These are phyloP conservation scores for Chlamydomonas sphaeroides DNA, from an alignment of 139 green algal species.

Conservation along the genomic window DNA sequence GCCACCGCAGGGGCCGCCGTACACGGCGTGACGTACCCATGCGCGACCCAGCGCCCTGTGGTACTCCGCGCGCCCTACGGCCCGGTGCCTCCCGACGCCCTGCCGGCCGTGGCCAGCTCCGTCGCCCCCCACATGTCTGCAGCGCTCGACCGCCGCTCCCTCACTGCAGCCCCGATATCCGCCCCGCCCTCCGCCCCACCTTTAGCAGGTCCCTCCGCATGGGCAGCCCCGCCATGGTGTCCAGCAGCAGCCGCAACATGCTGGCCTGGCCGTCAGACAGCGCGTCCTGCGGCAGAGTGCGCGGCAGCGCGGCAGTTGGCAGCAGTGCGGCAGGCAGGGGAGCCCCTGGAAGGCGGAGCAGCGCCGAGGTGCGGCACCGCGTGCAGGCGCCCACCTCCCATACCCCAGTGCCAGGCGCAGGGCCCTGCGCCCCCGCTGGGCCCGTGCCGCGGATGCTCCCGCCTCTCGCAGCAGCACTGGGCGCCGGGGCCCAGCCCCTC, in stretches of 20 bases:
- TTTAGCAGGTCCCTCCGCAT: constrained; percentile 28
- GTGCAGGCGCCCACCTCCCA: no score
- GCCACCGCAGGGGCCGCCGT: no score
- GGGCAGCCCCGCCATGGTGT: constrained; percentile 9
- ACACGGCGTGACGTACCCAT: background rate
- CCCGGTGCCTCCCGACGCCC: background rate
- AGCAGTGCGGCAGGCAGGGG: background rate
- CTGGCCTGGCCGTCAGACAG: constrained; percentile 6
- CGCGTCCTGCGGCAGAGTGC: constrained; percentile 18
- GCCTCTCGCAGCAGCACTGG: no score
- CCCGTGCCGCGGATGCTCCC: no score
- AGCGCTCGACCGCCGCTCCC: background rate
- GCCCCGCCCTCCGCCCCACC: background rate
- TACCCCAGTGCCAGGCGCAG: no score
- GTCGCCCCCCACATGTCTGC: background rate
- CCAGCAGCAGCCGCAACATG: constrained; percentile 32
- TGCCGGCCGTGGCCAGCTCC: background rate
- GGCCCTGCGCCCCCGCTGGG: no score
- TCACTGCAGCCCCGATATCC: background rate
- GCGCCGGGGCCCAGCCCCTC: no score
- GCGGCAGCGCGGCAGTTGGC: background rate
- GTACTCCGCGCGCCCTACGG: background rate
- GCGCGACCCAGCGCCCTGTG: background rate
- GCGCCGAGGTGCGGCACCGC: background rate
- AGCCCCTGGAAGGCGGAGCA: background rate